Base-by-base conservation (phyloP, 2,329 filamentous ascomycete genomes). In the Apiospora arundinis region DNA sequence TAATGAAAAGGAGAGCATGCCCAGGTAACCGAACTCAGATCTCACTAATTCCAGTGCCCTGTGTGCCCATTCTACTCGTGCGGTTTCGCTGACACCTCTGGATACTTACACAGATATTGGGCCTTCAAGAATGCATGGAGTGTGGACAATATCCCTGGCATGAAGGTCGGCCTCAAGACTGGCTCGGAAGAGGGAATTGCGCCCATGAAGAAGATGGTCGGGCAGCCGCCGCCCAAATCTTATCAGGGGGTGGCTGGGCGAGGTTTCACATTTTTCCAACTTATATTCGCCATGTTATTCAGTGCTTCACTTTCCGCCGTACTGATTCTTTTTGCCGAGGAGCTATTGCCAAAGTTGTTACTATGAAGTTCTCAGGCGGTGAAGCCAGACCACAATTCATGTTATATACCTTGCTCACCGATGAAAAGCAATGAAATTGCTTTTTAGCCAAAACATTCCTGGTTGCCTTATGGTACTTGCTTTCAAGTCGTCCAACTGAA, bases 151-250 rank as follows among this genome's bases (percentile, higher is more conserved):
- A 76, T 84, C 0, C 82, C 82, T 0, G 81, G 79, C 0, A 80
- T 84, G 76, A 74, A 77, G 6, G 72, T 79, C 23, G 82, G 76
- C 1, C 72, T 79, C 42, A 77, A 78, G 72, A 77, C 78, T 1
- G 78, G 75, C 4, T 75, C 77, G 28, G 70, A 78, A 67, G 77
- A 82, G 46, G 72, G 76, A 1, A 78, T 84, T 44, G 73, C 74
- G n/a, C 82, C 82, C 1, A 71, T 81, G 2, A 77, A 79, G 74
- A 84, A 84, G 75, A 83, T 83, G 80, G 80, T 83, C 2, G 82
- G 82, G 0, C 79, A 78, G 0, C 23, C 77, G 32, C 79, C 81
- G 0, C 77, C 77, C 6, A 77, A 77, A 71, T 48, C 18, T 7
- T 49, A 48, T 23, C 32, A 46, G 12, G 49, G 60, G 9, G 28